Evolutionary conservation across 2,329 filamentous ascomycete genomes (phyloP).

Genomic region (Neonectria faginata): DNA sequence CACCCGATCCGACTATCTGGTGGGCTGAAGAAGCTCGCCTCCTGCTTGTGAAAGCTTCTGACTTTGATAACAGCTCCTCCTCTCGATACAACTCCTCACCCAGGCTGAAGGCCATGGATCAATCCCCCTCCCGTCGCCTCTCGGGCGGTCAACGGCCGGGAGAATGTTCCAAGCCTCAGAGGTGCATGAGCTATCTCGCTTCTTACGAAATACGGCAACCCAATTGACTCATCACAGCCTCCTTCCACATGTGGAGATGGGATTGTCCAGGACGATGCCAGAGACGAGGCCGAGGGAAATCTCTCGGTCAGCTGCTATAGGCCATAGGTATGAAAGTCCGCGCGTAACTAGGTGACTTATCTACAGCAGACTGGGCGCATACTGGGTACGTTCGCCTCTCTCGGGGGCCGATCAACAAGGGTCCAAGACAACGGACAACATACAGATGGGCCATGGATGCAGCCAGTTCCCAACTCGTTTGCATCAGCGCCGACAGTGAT

Average conservation of each 20-base stretch:
- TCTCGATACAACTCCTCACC: constrained; percentile 20
- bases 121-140: constrained; percentile 22
- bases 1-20: constrained; percentile 29
- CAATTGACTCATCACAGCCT: constrained; percentile 3
- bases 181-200: background rate
- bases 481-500: constrained; percentile 19
- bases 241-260: constrained; percentile 3
- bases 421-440: constrained; percentile 20
- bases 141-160: background rate
- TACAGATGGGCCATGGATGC: constrained; percentile 19
- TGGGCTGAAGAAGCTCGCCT: constrained; percentile 38
- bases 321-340: background rate
- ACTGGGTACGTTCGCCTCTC: constrained; percentile 7
- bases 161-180: background rate
- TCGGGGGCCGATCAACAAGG: constrained; percentile 32
- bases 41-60: constrained; percentile 27
- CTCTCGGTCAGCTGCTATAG: background rate
- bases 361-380: constrained; percentile 5
- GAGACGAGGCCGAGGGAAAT: constrained; percentile 3
- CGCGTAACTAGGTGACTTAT: background rate
- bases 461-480: constrained; percentile 22
- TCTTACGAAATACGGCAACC: constrained; percentile 14
- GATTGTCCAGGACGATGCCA: constrained; percentile 3
- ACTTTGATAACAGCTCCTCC: constrained; percentile 24
- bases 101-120: constrained; percentile 34